These are phyloP conservation scores for Macrotyloma uniflorum DNA, from an alignment of 306 rosid genomes.

Conservation along the genomic window DNA sequence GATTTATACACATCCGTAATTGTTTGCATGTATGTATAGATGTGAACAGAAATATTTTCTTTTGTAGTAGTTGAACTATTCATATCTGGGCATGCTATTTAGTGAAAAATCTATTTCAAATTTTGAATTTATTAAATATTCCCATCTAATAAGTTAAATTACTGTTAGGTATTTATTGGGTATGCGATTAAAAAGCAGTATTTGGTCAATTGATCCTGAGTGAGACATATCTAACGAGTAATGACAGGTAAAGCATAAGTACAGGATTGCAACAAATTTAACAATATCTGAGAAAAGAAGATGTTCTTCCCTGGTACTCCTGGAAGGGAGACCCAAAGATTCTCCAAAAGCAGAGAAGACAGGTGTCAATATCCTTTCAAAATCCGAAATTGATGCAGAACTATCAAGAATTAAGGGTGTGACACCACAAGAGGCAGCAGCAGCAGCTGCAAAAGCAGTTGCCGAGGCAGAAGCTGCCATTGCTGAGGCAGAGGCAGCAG, in stretches of 20 bases:
- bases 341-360: conserved; percentile 55
- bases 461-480: conserved; percentile 94
- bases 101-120: conserved; percentile 26
- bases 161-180: background rate
- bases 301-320: conserved; percentile 54
- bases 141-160: background rate
- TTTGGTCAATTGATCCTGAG: conserved; percentile 21
- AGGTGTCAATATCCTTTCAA: conserved; percentile 55
- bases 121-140: conserved; percentile 14
- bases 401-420: conserved; percentile 63
- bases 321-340: conserved; percentile 58
- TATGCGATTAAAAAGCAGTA: conserved; percentile 14
- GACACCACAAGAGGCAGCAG: conserved; percentile 83
- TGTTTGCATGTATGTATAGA: background rate
- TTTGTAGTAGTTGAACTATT: conserved; percentile 20
- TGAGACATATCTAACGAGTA: conserved; percentile 26
- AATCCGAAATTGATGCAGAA: conserved; percentile 70
- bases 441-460: conserved; percentile 89
- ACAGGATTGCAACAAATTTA: conserved; percentile 60
- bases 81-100: conserved; percentile 17
- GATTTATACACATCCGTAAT: no score
- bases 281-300: conserved; percentile 62
- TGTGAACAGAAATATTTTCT: background rate
- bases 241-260: conserved; percentile 81
- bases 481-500: conserved; percentile 88